These are phyloP conservation scores for Globisporangium spinosum DNA, from an alignment of 352 stramenopile species.

Conservation along the genomic window DNA sequence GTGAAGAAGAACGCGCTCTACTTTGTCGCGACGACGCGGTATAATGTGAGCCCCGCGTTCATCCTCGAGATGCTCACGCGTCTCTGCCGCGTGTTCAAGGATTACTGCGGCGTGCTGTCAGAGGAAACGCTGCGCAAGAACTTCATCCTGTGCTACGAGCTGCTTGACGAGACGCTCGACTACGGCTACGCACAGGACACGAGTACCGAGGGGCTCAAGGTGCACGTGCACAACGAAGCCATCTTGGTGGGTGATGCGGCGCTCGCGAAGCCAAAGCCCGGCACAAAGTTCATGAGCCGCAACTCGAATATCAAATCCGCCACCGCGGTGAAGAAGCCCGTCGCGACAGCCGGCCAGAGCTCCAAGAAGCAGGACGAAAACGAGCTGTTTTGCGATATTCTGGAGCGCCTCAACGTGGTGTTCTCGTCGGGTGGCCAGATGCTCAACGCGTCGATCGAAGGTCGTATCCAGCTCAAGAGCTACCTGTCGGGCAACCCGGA, in stretches of 20 bases:
- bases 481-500: conserved; percentile 98
- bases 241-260: conserved; percentile 89
- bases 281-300: conserved; percentile 83
- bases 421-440: conserved; percentile 96
- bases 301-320: conserved; percentile 76
- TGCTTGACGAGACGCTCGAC: conserved; percentile 99
- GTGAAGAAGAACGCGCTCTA: conserved; percentile 98
- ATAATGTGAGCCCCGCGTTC: conserved; percentile 95
- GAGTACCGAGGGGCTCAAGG: conserved; percentile 96
- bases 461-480: conserved; percentile 97
- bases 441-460: conserved; percentile 97
- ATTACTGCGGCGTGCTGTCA: conserved; percentile 98
- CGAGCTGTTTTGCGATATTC: conserved; percentile 99
- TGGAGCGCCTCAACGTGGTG: conserved; percentile 97
- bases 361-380: conserved; percentile 91
- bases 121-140: conserved; percentile 99
- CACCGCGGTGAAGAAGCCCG: conserved; percentile 88
- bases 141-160: conserved; percentile 99
- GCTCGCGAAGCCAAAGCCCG: conserved; percentile 88
- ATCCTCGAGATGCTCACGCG: conserved; percentile 95
- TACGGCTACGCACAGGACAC: conserved; percentile 98
- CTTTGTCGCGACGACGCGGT: conserved; percentile 96
- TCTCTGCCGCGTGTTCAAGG: conserved; percentile 97
- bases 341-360: conserved; percentile 63
- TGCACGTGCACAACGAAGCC: conserved; percentile 98